A percentile compares a stretch with the other conserved stretches of the same genome.
phyloP scores from a whole-genome alignment of 2,329 filamentous ascomycete species.

The Fusarium chaquense region DNA sequence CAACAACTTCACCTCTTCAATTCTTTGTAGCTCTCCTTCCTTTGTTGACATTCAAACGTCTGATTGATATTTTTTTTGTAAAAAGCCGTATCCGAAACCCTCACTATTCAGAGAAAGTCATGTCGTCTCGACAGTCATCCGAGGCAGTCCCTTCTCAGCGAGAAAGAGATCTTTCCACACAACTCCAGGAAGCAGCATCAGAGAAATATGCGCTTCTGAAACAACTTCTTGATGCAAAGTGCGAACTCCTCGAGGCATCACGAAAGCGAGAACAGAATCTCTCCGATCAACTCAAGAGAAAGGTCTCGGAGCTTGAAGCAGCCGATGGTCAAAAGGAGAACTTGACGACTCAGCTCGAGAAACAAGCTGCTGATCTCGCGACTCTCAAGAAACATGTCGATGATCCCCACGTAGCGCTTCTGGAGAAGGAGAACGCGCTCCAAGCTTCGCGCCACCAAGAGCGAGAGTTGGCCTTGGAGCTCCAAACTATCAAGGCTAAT shows the following conservation, averaged over 20 bases:
- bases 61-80: background rate
- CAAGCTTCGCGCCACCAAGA: slow-evolving; percentile 6
- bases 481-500: background rate
- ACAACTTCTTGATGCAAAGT: slow-evolving; percentile 20
- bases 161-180: slow-evolving; percentile 14
- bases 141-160: background rate
- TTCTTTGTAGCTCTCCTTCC: background rate
- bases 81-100: background rate
- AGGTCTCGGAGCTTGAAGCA: background rate
- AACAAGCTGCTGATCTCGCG: background rate
- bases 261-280: slow-evolving; percentile 13
- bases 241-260: slow-evolving; percentile 1
- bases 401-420: background rate
- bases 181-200: slow-evolving; percentile 14
- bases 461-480: slow-evolving; percentile 4
- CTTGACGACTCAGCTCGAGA: background rate
- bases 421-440: slow-evolving; percentile 12
- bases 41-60: background rate
- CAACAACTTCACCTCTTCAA: background rate
- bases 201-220: slow-evolving; percentile 3
- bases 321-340: background rate
- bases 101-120: background rate
- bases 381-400: background rate
- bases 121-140: slow-evolving; percentile 4
- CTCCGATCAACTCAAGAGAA: background rate